Evolutionary conservation across 108 stramenopile genomes (phyloP).

Genomic region (Nannochloropsis gaditana): DNA sequence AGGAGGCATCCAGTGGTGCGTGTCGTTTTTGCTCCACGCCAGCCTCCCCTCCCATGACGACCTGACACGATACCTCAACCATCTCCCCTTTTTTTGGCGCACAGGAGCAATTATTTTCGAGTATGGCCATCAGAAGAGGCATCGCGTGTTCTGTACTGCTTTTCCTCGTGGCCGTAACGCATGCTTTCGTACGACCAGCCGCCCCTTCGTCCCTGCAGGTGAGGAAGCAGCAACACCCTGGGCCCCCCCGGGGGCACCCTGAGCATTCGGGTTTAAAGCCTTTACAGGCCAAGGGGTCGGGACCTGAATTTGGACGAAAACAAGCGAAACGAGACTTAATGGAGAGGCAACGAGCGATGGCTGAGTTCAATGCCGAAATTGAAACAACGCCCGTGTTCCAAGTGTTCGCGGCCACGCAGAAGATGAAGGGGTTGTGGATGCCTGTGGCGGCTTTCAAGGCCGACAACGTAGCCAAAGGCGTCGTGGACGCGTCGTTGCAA

Average conservation of each 20-base stretch:
- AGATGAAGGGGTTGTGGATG: conserved; percentile 20
- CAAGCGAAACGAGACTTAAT: background rate
- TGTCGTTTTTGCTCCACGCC: no score
- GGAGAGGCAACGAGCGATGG: conserved; percentile 10
- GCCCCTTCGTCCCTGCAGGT: background rate
- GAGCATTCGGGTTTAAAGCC: background rate
- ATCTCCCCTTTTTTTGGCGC: no score
- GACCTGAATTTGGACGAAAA: background rate
- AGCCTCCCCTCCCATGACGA: no score
- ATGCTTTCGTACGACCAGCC: background rate
- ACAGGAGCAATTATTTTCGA: no score
- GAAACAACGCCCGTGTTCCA: background rate
- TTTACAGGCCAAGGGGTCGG: background rate
- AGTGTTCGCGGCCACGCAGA: background rate
- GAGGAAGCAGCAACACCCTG: background rate
- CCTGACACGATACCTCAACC: no score
- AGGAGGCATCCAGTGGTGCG: no score
- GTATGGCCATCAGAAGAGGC: background rate
- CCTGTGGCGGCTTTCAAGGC: background rate
- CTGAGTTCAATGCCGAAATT: conserved; percentile 9
- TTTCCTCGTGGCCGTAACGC: background rate
- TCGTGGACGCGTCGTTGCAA: background rate
- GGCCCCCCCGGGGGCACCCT: background rate
- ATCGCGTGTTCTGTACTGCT: background rate
- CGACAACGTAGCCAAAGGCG: background rate